Evolutionary conservation across 2,329 filamentous ascomycete genomes (phyloP).

Genomic region (Neophaeococcomyces aloes): DNA sequence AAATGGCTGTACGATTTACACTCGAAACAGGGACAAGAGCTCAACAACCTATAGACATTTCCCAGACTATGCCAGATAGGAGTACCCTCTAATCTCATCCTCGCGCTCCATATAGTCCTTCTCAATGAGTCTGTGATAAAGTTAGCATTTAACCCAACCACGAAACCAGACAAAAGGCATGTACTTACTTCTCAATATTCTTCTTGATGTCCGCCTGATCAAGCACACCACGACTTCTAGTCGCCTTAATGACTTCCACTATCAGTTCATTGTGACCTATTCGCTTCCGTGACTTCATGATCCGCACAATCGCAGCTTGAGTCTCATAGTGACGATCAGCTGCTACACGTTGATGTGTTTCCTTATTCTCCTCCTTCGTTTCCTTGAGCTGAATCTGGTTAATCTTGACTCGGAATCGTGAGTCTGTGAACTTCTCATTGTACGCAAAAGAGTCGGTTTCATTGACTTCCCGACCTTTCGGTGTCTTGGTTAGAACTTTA

Average conservation of each 20-base stretch:
- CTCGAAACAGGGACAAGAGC: too few relatives aligned
- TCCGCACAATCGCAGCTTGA: slow-evolving; percentile 89
- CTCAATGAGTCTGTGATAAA: slow-evolving; percentile 59
- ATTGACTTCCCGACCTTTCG: slow-evolving; percentile 71
- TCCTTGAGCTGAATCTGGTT: slow-evolving; percentile 98
- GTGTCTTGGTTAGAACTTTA: slow-evolving; percentile 72
- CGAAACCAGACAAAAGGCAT: neutral
- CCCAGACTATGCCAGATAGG: slow-evolving; percentile 51
- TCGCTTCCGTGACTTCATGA: slow-evolving; percentile 88
- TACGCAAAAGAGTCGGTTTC: slow-evolving; percentile 73
- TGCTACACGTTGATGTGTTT: slow-evolving; percentile 79
- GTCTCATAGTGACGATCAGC: slow-evolving; percentile 92
- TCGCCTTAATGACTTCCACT: slow-evolving; percentile 83
- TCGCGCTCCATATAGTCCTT: slow-evolving; percentile 86
- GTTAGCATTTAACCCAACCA: neutral
- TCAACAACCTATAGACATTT: too few relatives aligned
- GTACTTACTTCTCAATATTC: slow-evolving; percentile 80
- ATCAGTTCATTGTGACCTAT: slow-evolving; percentile 82
- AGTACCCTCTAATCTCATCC: slow-evolving; percentile 49
- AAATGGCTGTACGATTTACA: too few relatives aligned
- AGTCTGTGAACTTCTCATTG: slow-evolving; percentile 65
- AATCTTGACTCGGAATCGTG: slow-evolving; percentile 89
- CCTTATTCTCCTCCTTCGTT: slow-evolving; percentile 87
- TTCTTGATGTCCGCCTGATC: slow-evolving; percentile 85
- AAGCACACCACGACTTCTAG: slow-evolving; percentile 72